Evolutionary conservation across 495 filamentous ascomycete genomes (phyloP).

Genomic region (Saxophila tyrrhenica): DNA sequence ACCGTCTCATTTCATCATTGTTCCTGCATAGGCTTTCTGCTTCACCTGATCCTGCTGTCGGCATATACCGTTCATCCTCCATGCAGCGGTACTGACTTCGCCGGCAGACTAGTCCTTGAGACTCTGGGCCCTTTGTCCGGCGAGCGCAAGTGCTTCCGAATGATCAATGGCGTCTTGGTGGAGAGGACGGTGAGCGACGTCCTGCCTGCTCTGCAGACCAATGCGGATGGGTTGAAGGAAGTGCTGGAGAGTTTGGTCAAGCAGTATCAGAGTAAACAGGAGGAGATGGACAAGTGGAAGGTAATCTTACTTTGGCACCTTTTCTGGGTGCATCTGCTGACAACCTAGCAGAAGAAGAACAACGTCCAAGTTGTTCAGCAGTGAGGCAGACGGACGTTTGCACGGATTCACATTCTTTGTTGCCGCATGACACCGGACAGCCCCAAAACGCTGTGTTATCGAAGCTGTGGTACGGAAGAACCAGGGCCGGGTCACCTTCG

Average conservation of each 20-base stretch:
- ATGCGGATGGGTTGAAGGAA: constrained; percentile 86
- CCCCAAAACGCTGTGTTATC: neutral
- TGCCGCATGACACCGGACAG: neutral
- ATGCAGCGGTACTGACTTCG: neutral
- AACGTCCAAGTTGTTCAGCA: constrained; percentile 92
- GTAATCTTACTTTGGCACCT: constrained; percentile 39
- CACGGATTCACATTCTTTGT: neutral
- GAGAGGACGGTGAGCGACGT: constrained; percentile 91
- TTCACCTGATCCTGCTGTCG: no score
- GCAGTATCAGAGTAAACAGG: constrained; percentile 91
- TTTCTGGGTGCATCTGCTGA: neutral
- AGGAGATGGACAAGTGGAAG: constrained; percentile 98
- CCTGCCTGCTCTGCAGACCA: constrained; percentile 81
- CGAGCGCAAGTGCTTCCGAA: constrained; percentile 93
- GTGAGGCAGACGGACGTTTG: constrained; percentile 27
- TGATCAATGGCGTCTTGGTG: constrained; percentile 94
- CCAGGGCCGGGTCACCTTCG: neutral
- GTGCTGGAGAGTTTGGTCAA: constrained; percentile 93
- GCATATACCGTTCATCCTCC: neutral
- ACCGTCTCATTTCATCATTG: neutral
- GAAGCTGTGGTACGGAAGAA: neutral
- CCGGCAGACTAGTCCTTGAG: constrained; percentile 80
- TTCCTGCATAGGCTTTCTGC: neutral
- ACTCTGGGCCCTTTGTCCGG: constrained; percentile 71
- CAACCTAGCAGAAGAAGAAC: constrained; percentile 73